Conservation (phyloP, 75 land plant genomes). For the Selaginella tamariscina region DNA sequence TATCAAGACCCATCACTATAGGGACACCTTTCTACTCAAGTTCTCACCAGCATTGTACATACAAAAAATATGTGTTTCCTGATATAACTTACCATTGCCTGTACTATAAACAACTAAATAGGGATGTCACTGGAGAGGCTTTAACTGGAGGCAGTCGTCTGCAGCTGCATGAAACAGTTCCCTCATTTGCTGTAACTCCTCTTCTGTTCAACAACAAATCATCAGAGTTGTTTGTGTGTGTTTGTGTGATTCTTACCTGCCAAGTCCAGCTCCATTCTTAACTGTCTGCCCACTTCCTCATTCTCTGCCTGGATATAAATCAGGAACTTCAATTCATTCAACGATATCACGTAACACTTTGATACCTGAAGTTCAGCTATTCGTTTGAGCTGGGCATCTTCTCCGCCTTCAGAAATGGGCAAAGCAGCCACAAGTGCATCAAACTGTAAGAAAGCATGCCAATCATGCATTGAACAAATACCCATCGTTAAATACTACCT, state of each 20-base stretch:
- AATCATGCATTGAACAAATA: neutral
- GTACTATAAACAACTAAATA: no score
- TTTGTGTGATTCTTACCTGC: constrained; percentile 39
- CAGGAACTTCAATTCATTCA: neutral
- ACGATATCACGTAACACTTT: no score
- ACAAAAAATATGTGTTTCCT: no score
- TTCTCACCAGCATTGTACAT: no score
- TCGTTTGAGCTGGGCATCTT: constrained; percentile 75
- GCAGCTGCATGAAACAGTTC: constrained; percentile 64
- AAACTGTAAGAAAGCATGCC: constrained; percentile 37
- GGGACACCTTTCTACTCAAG: no score
- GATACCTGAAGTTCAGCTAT: constrained; percentile 73
- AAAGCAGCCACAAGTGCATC: constrained; percentile 83
- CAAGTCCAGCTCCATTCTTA: constrained; percentile 67
- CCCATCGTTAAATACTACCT: constrained; percentile 28
- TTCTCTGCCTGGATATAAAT: constrained; percentile 54
- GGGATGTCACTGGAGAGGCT: constrained; percentile 33
- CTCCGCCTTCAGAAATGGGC: constrained; percentile 73
- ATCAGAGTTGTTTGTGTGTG: neutral
- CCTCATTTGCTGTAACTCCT: constrained; percentile 57
- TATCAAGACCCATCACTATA: no score
- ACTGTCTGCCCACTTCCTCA: constrained; percentile 69
- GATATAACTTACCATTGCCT: no score
- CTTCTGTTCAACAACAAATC: constrained; percentile 34
- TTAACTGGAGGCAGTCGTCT: constrained; percentile 79